Evolutionary conservation across 441 rosid genomes (phyloP), one percentile per base, ranked within the genome.

Genomic region (Populus hybrid): DNA sequence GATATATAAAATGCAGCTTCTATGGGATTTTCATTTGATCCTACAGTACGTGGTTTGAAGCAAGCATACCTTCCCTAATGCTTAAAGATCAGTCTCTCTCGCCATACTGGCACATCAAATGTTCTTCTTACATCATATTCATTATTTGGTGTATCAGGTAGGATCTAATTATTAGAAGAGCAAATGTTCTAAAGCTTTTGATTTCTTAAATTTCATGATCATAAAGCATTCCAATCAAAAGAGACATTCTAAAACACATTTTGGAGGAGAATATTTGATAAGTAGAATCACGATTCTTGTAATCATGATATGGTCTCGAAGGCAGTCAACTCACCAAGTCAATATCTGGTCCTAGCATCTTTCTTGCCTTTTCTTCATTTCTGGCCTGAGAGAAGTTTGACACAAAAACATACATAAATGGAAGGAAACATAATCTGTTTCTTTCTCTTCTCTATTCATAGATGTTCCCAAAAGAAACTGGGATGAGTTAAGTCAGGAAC

Each of bases 361-460:
- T 93, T 79, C 90, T 83, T 0, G 98, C 97, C 85, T 93, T 95
- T 69, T 93, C 98, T 87, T 90, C 94, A 78, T 90, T 92, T 81
- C 98, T 88, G 40, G 88, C 98, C 98, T 95, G 81, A 81, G 59
- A 75, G 28, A 69, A 63, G 23, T 70, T 23, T 64, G 30, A 71
- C 14, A 61, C 21, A 40, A 35, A 36, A 72, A 69, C 10, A 32
- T 28, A 21, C n/a, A 72, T 59, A 30, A 72, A 12, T 11, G 21
- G 59, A 73, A 26, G 26, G 32, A 71, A 28, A 7, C 64, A 78
- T 70, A 7, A 38, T 30, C 42, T 21, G 71, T 28, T 69, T 28
- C 18, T 10, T 50, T 10, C 16, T 36, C 16, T 9, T 57, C 4
- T 36, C 14, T 19, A 6, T 75, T 4, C 38, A 57, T 21, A 11